These are phyloP conservation scores for Phaeosphaeriaceae sp. DNA, from an alignment of 2,329 filamentous ascomycete genomes.

Conservation along the genomic window DNA sequence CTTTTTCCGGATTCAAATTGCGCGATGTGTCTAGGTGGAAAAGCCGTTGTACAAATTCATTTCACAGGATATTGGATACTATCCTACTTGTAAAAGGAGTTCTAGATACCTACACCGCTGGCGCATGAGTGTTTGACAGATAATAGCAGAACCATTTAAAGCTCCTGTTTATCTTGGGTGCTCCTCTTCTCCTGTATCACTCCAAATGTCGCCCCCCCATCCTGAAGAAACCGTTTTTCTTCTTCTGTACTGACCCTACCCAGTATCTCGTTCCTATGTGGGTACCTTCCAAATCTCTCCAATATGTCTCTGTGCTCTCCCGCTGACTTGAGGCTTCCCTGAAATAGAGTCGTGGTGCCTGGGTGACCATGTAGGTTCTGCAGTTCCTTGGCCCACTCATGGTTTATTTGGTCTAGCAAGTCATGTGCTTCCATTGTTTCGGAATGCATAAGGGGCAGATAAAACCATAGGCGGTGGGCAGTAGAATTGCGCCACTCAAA, in stretches of 20 bases:
- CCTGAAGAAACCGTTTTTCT: conserved; percentile 59
- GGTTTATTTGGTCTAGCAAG: conserved; percentile 40
- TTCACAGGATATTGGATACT: no score
- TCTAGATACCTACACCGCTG: no score
- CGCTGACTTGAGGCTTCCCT: conserved; percentile 47
- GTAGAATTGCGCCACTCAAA: conserved; percentile 38
- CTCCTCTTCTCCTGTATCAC: conserved; percentile 3
- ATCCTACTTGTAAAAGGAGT: no score
- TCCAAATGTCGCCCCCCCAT: conserved; percentile 53
- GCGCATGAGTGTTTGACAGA: no score
- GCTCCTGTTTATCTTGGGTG: no score
- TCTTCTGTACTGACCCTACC: conserved; percentile 58
- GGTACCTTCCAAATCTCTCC: conserved; percentile 63
- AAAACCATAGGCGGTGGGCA: conserved; percentile 62
- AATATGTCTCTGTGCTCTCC: conserved; percentile 59
- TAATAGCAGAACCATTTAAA: no score
- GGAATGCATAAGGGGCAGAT: conserved; percentile 66
- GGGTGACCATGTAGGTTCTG: conserved; percentile 34
- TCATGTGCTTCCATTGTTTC: conserved; percentile 59
- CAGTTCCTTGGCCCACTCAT: conserved; percentile 43
- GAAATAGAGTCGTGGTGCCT: conserved; percentile 36
- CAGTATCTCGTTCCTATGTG: conserved; percentile 62
- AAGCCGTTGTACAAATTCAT: no score
- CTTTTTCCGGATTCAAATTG: no score
- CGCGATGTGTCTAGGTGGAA: no score